Conservation (phyloP, 2,329 filamentous ascomycete species). For the Fusarium annulatum region DNA sequence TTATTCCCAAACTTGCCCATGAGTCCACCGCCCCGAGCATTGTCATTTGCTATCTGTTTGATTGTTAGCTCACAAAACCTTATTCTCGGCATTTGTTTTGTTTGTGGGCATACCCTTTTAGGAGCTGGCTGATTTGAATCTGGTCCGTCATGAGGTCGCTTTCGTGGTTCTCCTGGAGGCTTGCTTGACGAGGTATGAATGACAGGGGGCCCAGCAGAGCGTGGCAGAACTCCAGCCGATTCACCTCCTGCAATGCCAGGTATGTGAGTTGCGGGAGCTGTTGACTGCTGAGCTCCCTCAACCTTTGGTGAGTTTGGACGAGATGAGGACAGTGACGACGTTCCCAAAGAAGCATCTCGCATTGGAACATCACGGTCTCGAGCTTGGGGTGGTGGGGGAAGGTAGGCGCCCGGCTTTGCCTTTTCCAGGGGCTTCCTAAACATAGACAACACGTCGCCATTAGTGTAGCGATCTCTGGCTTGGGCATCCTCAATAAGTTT, state of each 20-base stretch:
- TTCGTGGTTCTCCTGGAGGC: slow-evolving; percentile 50
- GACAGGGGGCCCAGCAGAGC: slow-evolving; percentile 50
- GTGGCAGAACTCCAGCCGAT: slow-evolving; percentile 35
- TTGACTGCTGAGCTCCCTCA: slow-evolving; percentile 4
- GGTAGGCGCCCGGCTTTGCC: slow-evolving; percentile 45
- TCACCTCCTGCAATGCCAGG: slow-evolving; percentile 34
- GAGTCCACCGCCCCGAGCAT: slow-evolving; percentile 47
- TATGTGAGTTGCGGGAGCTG: slow-evolving; percentile 11
- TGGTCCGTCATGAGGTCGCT: slow-evolving; percentile 56
- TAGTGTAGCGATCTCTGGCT: slow-evolving; percentile 78
- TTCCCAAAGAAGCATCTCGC: slow-evolving; percentile 30
- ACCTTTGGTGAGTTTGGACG: slow-evolving; percentile 24
- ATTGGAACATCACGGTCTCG: slow-evolving; percentile 33
- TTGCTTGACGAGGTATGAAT: slow-evolving; percentile 52
- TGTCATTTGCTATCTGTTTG: slow-evolving; percentile 47
- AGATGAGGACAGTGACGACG: slow-evolving; percentile 18
- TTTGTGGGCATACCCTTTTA: slow-evolving; percentile 55
- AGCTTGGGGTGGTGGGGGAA: slow-evolving; percentile 12
- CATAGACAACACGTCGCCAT: slow-evolving; percentile 66
- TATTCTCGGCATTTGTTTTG: background rate
- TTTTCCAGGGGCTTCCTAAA: slow-evolving; percentile 58
- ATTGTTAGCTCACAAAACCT: slow-evolving; percentile 38
- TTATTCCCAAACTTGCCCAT: slow-evolving; percentile 53
- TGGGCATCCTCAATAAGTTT: slow-evolving; percentile 86
- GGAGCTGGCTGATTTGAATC: slow-evolving; percentile 47